Evolutionary conservation across 148 eudicot species (phyloP), one percentile per base, ranked within the genome.

Genomic region (Rhododendron simsii): DNA sequence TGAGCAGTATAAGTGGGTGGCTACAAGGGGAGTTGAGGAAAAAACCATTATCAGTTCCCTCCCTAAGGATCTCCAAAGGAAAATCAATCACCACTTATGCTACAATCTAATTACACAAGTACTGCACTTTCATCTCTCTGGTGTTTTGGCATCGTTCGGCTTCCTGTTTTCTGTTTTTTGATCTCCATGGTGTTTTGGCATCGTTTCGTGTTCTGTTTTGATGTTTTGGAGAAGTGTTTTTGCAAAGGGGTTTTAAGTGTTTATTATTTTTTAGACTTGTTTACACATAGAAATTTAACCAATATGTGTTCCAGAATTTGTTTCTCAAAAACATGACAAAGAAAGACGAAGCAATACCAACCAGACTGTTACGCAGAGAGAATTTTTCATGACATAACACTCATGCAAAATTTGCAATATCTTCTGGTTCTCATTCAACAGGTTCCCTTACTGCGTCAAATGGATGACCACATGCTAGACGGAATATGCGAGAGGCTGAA

Each of bases 21-120:
- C 94, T 35, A 90, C 96, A 2, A 84, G 93, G 83, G 96, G 96
- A 57, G 94, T 94, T 8, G 89, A 92, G 21, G 96, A 92, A 85
- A 91, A 91, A 85, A 82, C 89, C 85, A 90, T 94, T 44, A 87
- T 91, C 81, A 82, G 84, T 71, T 91, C 90, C 83, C 93, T 94
- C 45, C 96, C 96, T 0, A 55, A 87, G 47, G 90, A 92, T 85
- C 91, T 94, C 44, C 88, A 89, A 30, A 86, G 92, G 76, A 86
- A 89, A 81, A 90, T 94, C 83, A 91, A 92, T 28, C 93, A 92
- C 65, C 96, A 94, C 88, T 91, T 93, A 2, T 94, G 92, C 86
- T 91, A 91, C 84, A 85, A 90, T 78, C 87, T 92, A 20, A 89
- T 94, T 79, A 88, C 90, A 71, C 89, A 87, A 82, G 96, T 93